Percentiles rank a stretch among this genome's conserved stretches.
These are phyloP conservation scores for Mortierella sp. DNA, from an alignment of 371 early-diverging fungal species.

Conservation along the genomic window DNA sequence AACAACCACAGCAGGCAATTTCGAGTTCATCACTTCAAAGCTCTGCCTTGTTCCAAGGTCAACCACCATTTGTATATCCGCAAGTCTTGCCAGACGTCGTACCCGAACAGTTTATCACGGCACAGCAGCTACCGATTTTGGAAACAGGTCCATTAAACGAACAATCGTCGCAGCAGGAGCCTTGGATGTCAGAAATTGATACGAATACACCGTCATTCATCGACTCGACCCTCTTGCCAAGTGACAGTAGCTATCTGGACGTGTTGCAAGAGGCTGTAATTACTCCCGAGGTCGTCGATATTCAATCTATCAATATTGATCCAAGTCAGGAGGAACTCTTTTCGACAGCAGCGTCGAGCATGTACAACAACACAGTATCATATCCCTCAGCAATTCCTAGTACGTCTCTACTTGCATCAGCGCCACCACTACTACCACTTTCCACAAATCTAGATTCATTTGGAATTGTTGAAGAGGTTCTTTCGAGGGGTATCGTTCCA, in stretches of 20 bases:
- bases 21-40: conserved; percentile 12
- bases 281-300: conserved; percentile 18
- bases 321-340: conserved; percentile 32
- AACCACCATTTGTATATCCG: conserved; percentile 15
- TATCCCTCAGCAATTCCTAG: not conserved
- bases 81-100: not conserved
- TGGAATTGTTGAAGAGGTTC: not conserved
- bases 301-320: conserved; percentile 27
- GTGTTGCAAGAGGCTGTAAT: not conserved
- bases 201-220: not conserved
- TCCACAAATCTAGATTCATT: not conserved
- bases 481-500: conserved; percentile 4
- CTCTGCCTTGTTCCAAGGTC: conserved; percentile 35
- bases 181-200: not conserved
- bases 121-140: not conserved
- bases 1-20: conserved; percentile 1
- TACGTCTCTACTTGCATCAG: not conserved
- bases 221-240: not conserved
- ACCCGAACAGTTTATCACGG: not conserved
- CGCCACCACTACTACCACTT: not conserved
- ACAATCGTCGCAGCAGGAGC: not conserved
- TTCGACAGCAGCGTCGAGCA: conserved; percentile 31
- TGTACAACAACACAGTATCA: not conserved
- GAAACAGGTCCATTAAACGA: not conserved
- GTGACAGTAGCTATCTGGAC: not conserved